Conservation (phyloP, 177 flowering plant species). For the Vitis hybrid region DNA sequence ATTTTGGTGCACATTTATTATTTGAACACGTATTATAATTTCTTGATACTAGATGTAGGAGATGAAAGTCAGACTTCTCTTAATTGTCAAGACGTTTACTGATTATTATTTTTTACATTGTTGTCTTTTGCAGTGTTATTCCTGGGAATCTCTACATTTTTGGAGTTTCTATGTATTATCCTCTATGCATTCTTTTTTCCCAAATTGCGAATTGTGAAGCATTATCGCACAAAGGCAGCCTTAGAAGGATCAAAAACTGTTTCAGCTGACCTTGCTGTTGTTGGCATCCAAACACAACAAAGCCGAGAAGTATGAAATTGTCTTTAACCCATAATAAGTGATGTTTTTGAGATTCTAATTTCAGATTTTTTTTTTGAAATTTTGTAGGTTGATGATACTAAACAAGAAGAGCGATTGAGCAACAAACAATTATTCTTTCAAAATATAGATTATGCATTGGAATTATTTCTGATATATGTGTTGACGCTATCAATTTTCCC, state of each 20-base stretch:
- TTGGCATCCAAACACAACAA: conserved; percentile 41
- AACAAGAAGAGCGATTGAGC: conserved; percentile 43
- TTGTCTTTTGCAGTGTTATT: conserved; percentile 47
- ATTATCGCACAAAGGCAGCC: conserved; percentile 81
- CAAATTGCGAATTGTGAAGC: conserved; percentile 68
- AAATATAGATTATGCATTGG: conserved; percentile 67
- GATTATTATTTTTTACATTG: not conserved
- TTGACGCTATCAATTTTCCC: conserved; percentile 87
- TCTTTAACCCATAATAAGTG: not conserved
- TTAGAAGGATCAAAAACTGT: conserved; percentile 85
- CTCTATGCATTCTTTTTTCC: conserved; percentile 68
- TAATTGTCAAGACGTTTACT: too few relatives aligned
- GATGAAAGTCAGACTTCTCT: too few relatives aligned
- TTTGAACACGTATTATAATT: too few relatives aligned
- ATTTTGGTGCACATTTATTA: too few relatives aligned
- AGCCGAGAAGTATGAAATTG: conserved; percentile 17
- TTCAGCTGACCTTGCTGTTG: conserved; percentile 79
- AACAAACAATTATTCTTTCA: conserved; percentile 54
- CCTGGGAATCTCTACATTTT: conserved; percentile 49
- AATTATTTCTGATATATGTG: conserved; percentile 66
- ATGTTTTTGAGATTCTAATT: conserved; percentile 3
- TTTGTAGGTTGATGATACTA: conserved; percentile 41
- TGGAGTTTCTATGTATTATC: conserved; percentile 63
- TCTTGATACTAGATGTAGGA: too few relatives aligned
- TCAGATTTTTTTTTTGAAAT: too few relatives aligned